These are phyloP conservation scores for Colletotrichum tropicicola DNA, from an alignment of 2,329 filamentous ascomycete genomes.

Conservation along the genomic window DNA sequence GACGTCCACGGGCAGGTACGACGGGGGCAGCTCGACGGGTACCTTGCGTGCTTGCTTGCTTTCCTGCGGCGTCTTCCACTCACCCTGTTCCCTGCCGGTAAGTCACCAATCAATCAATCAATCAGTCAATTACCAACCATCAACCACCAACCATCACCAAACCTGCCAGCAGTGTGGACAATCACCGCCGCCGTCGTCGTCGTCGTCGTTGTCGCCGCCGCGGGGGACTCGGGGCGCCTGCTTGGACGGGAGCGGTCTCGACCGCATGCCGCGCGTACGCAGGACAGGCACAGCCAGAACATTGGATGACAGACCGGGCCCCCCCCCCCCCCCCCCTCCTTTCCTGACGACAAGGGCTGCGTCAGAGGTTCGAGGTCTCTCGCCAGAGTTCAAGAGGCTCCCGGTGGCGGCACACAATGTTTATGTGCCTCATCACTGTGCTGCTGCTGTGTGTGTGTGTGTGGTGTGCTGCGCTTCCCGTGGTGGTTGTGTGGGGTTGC, in stretches of 20 bases:
- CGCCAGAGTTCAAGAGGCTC: neutral
- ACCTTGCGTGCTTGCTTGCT: too few species aligned
- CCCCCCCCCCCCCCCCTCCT: too few species aligned
- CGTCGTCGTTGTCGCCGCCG: neutral
- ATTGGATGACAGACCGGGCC: slow-evolving; percentile 20
- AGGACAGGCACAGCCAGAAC: neutral
- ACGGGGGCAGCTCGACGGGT: too few species aligned
- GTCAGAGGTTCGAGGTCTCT: neutral
- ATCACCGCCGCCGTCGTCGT: too few species aligned
- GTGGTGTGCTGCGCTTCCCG: neutral
- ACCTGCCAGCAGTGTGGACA: neutral
- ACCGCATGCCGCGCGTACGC: slow-evolving; percentile 7
- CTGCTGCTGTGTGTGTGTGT: neutral
- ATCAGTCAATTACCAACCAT: too few species aligned
- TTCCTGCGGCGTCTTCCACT: too few species aligned
- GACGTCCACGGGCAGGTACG: too few species aligned
- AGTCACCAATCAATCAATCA: too few species aligned
- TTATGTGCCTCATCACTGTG: neutral
- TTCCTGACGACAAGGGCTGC: neutral
- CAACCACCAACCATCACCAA: neutral
- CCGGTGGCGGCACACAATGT: neutral
- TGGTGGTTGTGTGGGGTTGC: neutral
- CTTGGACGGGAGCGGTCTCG: slow-evolving; percentile 15
- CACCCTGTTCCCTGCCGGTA: too few species aligned
- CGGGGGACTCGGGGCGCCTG: neutral